phyloP scores from a whole-genome alignment of 352 stramenopile species.

The Globisporangium alternatum region DNA sequence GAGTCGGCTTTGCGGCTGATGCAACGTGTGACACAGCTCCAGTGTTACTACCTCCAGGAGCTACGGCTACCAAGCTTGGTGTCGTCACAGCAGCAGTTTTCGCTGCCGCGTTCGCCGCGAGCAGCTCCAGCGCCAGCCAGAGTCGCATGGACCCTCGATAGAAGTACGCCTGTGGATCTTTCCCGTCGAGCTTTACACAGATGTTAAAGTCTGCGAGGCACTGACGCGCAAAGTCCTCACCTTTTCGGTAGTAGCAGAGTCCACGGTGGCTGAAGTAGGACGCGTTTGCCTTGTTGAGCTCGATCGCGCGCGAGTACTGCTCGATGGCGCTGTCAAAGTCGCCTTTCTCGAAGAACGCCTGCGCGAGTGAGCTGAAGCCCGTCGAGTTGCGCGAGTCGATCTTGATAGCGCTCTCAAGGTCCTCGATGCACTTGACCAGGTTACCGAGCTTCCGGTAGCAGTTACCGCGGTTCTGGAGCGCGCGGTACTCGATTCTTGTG shows the following conservation, averaged over 20 bases:
- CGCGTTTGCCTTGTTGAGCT: constrained; percentile 55
- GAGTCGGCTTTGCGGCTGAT: not conserved
- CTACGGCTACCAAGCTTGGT: not conserved
- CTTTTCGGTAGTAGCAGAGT: constrained; percentile 70
- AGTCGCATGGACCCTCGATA: constrained; percentile 70
- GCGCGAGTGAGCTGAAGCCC: constrained; percentile 55
- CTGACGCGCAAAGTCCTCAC: constrained; percentile 41
- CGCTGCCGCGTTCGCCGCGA: constrained; percentile 10
- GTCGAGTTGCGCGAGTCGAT: constrained; percentile 65
- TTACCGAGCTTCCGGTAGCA: constrained; percentile 62
- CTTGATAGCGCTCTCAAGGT: constrained; percentile 67
- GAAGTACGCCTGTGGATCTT: constrained; percentile 73
- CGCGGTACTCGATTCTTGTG: constrained; percentile 62
- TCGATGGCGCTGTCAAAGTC: constrained; percentile 60
- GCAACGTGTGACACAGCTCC: too few relatives aligned
- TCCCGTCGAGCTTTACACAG: constrained; percentile 70
- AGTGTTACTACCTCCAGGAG: not conserved
- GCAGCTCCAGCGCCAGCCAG: constrained; percentile 49
- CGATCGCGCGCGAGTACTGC: constrained; percentile 57
- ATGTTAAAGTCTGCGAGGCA: constrained; percentile 70
- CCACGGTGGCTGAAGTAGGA: constrained; percentile 67
- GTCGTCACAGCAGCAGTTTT: not conserved
- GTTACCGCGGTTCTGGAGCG: constrained; percentile 60
- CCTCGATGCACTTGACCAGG: constrained; percentile 64
- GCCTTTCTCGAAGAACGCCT: constrained; percentile 56